Evolutionary conservation across 148 eudicot genomes (phyloP).

Genomic region (Silene conica): DNA sequence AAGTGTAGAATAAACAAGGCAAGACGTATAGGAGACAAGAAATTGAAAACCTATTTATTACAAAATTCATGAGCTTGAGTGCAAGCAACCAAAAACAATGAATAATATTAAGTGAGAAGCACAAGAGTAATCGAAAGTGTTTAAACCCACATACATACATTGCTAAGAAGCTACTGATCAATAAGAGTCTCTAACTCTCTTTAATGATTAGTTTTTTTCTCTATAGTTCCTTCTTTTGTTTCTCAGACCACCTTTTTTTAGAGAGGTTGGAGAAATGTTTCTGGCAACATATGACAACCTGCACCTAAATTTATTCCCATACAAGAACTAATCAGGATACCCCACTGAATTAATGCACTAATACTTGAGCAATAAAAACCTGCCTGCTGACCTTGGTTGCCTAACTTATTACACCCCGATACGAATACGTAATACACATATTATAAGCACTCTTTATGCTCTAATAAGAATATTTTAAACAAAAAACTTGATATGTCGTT

Average conservation of each 20-base stretch:
- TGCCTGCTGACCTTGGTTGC: no score
- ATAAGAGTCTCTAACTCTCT: neutral
- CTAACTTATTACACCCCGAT: no score
- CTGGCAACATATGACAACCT: neutral
- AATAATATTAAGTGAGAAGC: neutral
- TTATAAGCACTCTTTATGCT: no score
- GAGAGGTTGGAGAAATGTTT: neutral
- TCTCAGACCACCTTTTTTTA: neutral
- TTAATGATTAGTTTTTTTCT: neutral
- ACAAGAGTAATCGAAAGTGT: neutral
- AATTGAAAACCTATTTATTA: neutral
- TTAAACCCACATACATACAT: slow-evolving; percentile 1
- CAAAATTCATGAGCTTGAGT: neutral
- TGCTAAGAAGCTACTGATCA: neutral
- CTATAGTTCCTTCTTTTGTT: neutral
- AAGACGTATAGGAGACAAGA: neutral
- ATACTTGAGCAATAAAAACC: neutral
- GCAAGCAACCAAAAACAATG: neutral
- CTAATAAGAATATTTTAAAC: no score
- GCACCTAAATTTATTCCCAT: neutral
- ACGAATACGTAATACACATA: no score
- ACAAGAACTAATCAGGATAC: neutral
- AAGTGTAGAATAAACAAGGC: neutral
- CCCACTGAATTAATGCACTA: neutral
- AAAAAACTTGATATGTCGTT: no score